Evolutionary conservation across 2,329 filamentous ascomycete species (phyloP).

Genomic region (Trichoderma semiorbis): DNA sequence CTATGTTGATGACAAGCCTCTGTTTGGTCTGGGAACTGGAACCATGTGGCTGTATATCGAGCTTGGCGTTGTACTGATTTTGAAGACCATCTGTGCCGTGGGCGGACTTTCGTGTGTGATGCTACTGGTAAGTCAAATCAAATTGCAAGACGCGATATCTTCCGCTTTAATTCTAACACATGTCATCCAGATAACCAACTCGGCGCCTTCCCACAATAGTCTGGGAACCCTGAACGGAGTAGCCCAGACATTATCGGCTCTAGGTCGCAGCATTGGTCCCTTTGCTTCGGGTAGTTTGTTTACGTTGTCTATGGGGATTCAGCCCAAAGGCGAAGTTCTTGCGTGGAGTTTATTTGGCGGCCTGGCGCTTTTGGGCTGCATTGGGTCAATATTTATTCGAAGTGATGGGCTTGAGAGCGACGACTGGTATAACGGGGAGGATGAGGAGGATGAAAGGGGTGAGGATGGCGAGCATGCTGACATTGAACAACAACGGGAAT

Average conservation of each 20-base stretch:
- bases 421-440: conserved; percentile 43
- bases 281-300: conserved; percentile 87
- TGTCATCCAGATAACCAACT: conserved; percentile 76
- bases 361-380: conserved; percentile 74
- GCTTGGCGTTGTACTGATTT: conserved; percentile 72
- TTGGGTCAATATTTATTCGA: conserved; percentile 74
- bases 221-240: conserved; percentile 90
- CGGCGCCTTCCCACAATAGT: conserved; percentile 77
- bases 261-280: conserved; percentile 82
- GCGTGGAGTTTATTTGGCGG: conserved; percentile 87
- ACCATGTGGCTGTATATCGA: conserved; percentile 74
- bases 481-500: conserved; percentile 4
- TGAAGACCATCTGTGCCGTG: conserved; percentile 89
- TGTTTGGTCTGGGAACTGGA: conserved; percentile 57
- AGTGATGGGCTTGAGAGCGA: conserved; percentile 59
- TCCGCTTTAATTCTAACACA: not conserved
- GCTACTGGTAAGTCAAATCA: conserved; percentile 61
- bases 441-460: conserved; percentile 27
- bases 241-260: conserved; percentile 88
- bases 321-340: conserved; percentile 77
- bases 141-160: not conserved
- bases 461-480: not conserved
- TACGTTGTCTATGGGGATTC: conserved; percentile 68
- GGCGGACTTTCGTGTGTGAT: conserved; percentile 87
- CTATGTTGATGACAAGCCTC: conserved; percentile 60